phyloP scores from a whole-genome alignment of 106 monocot genomes.

The Dioscorea alata region DNA sequence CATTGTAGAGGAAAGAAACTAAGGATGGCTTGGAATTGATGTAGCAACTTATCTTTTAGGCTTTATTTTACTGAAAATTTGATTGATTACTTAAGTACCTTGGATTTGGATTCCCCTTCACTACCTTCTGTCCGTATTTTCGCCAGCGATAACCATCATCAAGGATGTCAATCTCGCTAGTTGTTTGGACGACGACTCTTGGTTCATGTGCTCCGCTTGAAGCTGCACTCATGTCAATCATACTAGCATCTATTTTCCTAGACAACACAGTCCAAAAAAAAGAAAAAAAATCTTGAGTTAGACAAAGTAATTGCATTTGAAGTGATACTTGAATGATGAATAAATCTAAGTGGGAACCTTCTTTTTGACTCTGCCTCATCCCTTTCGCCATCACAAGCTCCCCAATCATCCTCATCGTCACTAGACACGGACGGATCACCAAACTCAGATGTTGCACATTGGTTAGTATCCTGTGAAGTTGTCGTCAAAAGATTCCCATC shows the following conservation, averaged over 20 bases:
- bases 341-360: constrained; percentile 27
- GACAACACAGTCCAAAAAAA: too few relatives aligned
- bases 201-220: constrained; percentile 68
- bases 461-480: constrained; percentile 14
- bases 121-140: constrained; percentile 98
- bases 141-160: constrained; percentile 98
- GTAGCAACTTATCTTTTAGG: too few relatives aligned
- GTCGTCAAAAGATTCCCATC: constrained; percentile 19
- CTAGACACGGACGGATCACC: constrained; percentile 37
- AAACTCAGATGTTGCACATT: constrained; percentile 20
- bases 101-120: constrained; percentile 95
- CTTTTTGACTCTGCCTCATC: constrained; percentile 75
- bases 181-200: constrained; percentile 89
- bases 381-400: constrained; percentile 42
- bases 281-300: background rate
- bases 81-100: constrained; percentile 27
- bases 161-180: constrained; percentile 92
- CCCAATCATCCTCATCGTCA: constrained; percentile 53
- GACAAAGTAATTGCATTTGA: too few relatives aligned
- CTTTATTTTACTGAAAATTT: too few relatives aligned
- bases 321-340: too few relatives aligned
- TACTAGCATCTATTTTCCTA: constrained; percentile 68
- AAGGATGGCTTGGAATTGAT: too few relatives aligned
- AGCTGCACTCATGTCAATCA: constrained; percentile 55
- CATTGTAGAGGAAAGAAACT: too few relatives aligned